Base-by-base conservation (phyloP, 495 filamentous ascomycete species). In the Delitschia confertaspora region DNA sequence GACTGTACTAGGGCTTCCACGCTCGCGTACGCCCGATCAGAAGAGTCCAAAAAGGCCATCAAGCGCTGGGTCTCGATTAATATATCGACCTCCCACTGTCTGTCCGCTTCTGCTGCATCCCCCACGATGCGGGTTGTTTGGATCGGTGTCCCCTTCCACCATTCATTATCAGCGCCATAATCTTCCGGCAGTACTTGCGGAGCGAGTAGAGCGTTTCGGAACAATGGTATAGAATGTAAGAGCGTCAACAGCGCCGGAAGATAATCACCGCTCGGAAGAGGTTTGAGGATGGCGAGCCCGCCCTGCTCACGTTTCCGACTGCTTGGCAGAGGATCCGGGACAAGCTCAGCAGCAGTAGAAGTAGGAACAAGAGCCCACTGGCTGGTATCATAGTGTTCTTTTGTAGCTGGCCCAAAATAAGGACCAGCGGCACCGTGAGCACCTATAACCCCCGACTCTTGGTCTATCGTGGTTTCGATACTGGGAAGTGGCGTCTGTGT, bases 31-130 rank as follows among this genome's bases (percentile, higher is more conserved):
- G 79, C 74, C 30, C 88, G 78, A 4, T 80, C 71, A 9, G 88
- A 85, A 14, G 60, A 64, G 48, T 93, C 84, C 23, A 94, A 68
- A 54, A 95, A 93, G 16, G 86, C 87, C 64, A 94, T 75, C n/a
- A 95, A 55, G 18, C 88, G 78, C 57, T 93, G 87, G 13, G 74
- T 55, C 55, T 84, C 80, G 17, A 70, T 63, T 13, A 65, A 34
- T 40, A 80, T 65, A 13, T 68, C 61, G 2, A 47, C 18, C 11
- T 58, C 39, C 4, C 35, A 16, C 5, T 74, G 66, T 10, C 76
- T 71, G 14, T 70, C 65, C 55, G 63, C 68, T 5, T 70, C 57
- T 6, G 55, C 52, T 31, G 42, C 47, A n/a, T 71, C 53, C 11
- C 74, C 69, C n/a, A 78, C 69, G 13, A 78, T 69, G 24, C 72